Evolutionary conservation across 2,329 filamentous ascomycete species (phyloP).

Genomic region (Fusarium irregulare): DNA sequence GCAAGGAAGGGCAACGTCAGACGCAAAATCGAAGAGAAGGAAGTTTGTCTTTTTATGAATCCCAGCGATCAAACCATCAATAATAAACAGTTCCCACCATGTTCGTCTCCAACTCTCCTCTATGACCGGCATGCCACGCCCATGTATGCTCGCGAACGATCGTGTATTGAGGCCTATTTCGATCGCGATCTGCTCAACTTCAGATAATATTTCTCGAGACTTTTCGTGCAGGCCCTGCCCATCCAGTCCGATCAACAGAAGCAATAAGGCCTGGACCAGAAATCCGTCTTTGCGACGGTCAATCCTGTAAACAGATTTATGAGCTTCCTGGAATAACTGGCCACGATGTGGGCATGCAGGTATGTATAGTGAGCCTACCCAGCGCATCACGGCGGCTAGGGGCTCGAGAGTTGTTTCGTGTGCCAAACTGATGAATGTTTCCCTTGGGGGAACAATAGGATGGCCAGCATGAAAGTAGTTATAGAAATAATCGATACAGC

Average conservation of each 20-base stretch:
- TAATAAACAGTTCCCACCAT: conserved; percentile 88
- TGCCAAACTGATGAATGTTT: conserved; percentile 60
- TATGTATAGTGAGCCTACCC: conserved; percentile 67
- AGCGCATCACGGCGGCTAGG: conserved; percentile 65
- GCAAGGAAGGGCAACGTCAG: conserved; percentile 80
- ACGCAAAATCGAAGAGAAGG: conserved; percentile 72
- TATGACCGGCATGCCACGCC: conserved; percentile 72
- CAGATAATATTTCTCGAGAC: conserved; percentile 73
- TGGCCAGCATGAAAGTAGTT: conserved; percentile 68
- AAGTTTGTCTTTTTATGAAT: conserved; percentile 80
- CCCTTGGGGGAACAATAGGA: conserved; percentile 67
- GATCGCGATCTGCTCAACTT: conserved; percentile 77
- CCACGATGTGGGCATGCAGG: conserved; percentile 59
- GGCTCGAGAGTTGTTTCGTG: conserved; percentile 62
- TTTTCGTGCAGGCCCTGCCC: conserved; percentile 77
- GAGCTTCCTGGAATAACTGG: conserved; percentile 68
- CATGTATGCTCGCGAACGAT: conserved; percentile 72
- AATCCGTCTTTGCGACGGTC: conserved; percentile 66
- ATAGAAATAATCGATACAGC: conserved; percentile 69
- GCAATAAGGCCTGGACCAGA: conserved; percentile 79
- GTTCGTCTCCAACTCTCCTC: conserved; percentile 89
- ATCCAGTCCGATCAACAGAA: conserved; percentile 82
- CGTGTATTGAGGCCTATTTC: conserved; percentile 80
- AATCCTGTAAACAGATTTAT: conserved; percentile 61
- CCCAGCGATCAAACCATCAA: conserved; percentile 86